Evolutionary conservation across 352 stramenopile genomes (phyloP), one percentile per base, ranked within the genome.

Genomic region (Globisporangium spinosum): DNA sequence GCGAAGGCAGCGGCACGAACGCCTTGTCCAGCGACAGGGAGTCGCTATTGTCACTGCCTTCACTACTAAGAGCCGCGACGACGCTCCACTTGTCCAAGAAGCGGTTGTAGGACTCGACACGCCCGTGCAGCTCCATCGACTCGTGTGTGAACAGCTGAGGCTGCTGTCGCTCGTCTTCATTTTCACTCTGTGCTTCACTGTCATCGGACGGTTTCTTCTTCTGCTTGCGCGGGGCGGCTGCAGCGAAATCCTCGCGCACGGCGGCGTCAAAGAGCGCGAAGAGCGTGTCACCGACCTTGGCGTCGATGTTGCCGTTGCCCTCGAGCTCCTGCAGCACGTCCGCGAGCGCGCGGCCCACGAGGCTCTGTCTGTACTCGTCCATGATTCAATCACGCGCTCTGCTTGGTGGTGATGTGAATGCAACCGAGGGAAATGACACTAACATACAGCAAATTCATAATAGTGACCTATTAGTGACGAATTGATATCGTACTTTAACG

Each of bases 21-120:
- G 69, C 57, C 32, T 72, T 68, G 59, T 89, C 76, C 53, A 91
- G 71, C 35, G 40, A 47, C 3, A 91, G 49, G 5, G 34, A 43
- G 17, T 51, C 43, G n/a, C n/a, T 20, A 10, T 38, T 55, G 40
- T 62, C 62, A 3, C 66, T 55, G 12, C 13, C 3, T 17, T 45
- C 38, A 1, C 66, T 58, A 6, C 23, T 43, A 10, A 87, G 58
- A 6, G 58, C 55, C 10, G 69, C 77, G 22, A 85, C 70, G 10
- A 92, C 25, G 17, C 69, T 90, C 84, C 84, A 92, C 65, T 84
- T 77, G 60, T 87, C 77, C 73, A 87, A 72, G 60, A 82, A 92
- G 9, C 82, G 72, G 67, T 92, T 92, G 60, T 90, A 92, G 0
- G 82, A 77, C 22, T 73, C 71, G n/a, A 85, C 65, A 7, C 64